Base-by-base conservation (phyloP, 345 rosid genomes). In the Erucastrum elatum region DNA sequence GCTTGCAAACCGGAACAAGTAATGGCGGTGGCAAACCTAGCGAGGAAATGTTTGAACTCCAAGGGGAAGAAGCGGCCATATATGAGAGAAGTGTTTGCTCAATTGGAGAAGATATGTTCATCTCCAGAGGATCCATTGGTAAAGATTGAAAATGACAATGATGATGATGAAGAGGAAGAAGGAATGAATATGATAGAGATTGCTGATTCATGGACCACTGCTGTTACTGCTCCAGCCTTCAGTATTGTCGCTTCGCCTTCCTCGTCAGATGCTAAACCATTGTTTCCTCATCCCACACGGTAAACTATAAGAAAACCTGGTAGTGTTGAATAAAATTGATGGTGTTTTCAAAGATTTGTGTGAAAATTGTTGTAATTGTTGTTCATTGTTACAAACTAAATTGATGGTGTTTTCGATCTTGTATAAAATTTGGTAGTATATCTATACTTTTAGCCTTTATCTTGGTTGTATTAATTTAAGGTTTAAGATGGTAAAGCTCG, bases 71-170 rank as follows among this genome's bases (percentile, higher is more conserved):
- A 84, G 55, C 61, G 87, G 31, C 87, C 90, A 1, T 71, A 84
- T 8, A 87, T 84, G 88, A 87, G 85, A 49, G 82, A 85, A 80
- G 88, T 85, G 5, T 72, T 80, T 3, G 75, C 82, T 13, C 88
- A 87, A 60, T 81, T 88, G 2, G 86, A 85, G 34, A 49, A 29
- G 34, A 74, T 74, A 1, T 2, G 8, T 39, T 58, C 75, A 4
- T 59, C 66, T 35, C 21, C 2, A 26, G 75, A 60, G 53, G 66
- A 9, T 27, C 9, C 46, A 39, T 1, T 21, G 21, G 49, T 41
- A 41, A 5, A 60, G n/a, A 60, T 66, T 60, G 58, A 60, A 10
- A 21, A 21, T 21, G 21, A 21, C 21, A 5, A 26, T n/a, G 56
- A 30, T 71, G 66, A 2, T 37, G 35, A 60, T 13, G 75, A 71